Evolutionary conservation across 805 yeast genomes (phyloP).

Genomic region (Lachancea fermentati): DNA sequence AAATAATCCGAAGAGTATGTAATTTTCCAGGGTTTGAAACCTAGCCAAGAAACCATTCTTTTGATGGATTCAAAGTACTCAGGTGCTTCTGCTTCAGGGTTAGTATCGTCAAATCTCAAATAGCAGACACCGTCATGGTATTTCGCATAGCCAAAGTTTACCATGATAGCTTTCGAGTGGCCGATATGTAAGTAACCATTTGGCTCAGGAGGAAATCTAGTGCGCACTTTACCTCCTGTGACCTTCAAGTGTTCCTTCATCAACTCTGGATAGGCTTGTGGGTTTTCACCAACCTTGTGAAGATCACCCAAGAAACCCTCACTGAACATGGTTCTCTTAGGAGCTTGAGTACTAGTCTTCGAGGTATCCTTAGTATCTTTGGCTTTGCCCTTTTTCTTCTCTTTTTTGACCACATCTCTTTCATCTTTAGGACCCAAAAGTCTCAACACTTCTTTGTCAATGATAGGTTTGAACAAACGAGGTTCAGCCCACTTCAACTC

Average conservation of each 20-base stretch:
- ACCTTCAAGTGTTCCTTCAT: conserved; percentile 73
- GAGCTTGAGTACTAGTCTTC: conserved; percentile 10
- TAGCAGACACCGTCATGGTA: conserved; percentile 82
- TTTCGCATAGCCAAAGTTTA: conserved; percentile 95
- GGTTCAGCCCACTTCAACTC: conserved; percentile 91
- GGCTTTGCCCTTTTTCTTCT: conserved; percentile 51
- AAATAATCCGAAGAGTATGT: conserved; percentile 96
- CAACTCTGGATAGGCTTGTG: conserved; percentile 81
- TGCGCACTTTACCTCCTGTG: conserved; percentile 77
- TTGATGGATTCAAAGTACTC: conserved; percentile 78
- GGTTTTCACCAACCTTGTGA: conserved; percentile 93
- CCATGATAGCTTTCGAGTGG: conserved; percentile 96
- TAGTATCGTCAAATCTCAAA: conserved; percentile 93
- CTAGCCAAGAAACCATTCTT: conserved; percentile 88
- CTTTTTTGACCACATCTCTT: conserved; percentile 77
- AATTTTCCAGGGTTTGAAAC: conserved; percentile 87
- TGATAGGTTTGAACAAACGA: conserved; percentile 74
- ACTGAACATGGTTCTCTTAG: conserved; percentile 71
- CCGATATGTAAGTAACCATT: conserved; percentile 99
- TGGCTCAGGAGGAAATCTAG: conserved; percentile 98
- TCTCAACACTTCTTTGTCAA: conserved; percentile 69
- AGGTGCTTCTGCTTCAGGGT: conserved; percentile 98
- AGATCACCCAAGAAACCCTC: conserved; percentile 95
- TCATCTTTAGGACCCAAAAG: conserved; percentile 94
- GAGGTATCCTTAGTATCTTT: conserved; percentile 27